Base-by-base conservation (phyloP, 805 yeast genomes). In the Candida cerambycidarum region DNA sequence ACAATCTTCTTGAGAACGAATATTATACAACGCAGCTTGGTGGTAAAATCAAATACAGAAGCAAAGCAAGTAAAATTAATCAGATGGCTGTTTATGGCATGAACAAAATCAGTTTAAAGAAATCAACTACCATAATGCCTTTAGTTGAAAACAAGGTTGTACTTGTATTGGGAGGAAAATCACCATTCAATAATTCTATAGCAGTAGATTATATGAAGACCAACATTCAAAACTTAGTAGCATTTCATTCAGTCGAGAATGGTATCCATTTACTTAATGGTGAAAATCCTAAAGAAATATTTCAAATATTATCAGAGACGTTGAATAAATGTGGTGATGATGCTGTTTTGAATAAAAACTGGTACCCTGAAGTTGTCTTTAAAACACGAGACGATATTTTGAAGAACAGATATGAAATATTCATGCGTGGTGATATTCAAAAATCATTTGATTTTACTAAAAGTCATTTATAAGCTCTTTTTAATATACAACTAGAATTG, bases 131-230 rank as follows among this genome's bases (percentile, higher is more conserved):
- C 0, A 46, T 65, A 4, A 52, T 78, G 30, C 53, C 59, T 4
- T 55, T 56, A 19, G 55, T 80, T 5, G 59, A 59, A 13, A 57
- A 64, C 0, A 85, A 83, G 0, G 75, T 75, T 1, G 61, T 72
- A 32, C 73, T 76, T 43, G 62, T 82, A 2, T 59, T 65, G 9
- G 89, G 85, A 0, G 68, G 58, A 2, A 57, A 62, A 2, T 78
- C 80, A 0, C 71, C 65, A 5, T 83, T 86, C 85, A 76, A 76
- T 48, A 80, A 83, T 1, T 67, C 69, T 10, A 71, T 64, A 15
- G 59, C 72, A 16, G 60, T 56, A n/a, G 54, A 54, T 1, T 62
- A 55, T 21, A 57, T 64, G 21, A 34, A 32, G 5, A 12, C 39
- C 13, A 39, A 42, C 18, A 18, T 39, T 1, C 31, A 42, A 17